Evolutionary conservation across 768 basidiomycete species (phyloP).

Genomic region (Psilocybe cubensis): DNA sequence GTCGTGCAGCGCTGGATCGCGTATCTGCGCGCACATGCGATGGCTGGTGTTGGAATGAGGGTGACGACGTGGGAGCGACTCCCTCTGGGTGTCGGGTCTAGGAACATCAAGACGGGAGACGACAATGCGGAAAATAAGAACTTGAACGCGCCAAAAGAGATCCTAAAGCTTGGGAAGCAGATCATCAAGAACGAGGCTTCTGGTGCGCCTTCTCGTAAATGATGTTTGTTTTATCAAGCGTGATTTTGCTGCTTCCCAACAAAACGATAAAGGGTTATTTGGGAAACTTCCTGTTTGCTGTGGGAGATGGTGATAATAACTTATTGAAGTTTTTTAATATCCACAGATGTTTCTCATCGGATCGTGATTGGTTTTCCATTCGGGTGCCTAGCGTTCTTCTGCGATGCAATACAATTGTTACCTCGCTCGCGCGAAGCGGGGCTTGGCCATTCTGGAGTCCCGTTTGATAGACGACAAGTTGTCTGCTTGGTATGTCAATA

Average conservation of each 20-base stretch:
- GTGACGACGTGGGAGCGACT: conserved; percentile 76
- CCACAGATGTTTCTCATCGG: background rate
- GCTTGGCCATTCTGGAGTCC: background rate
- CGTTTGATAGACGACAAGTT: background rate
- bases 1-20: conserved; percentile 80
- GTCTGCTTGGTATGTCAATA: background rate
- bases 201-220: background rate
- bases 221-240: background rate
- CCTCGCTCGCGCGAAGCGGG: too few species aligned
- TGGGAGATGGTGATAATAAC: background rate
- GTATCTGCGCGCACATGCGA: conserved; percentile 74
- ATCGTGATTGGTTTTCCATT: background rate
- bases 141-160: conserved; percentile 18
- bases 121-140: conserved; percentile 8
- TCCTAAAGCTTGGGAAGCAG: conserved; percentile 33
- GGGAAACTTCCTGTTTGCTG: background rate
- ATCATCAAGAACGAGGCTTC: conserved; percentile 29
- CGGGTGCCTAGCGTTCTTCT: background rate
- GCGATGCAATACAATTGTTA: background rate
- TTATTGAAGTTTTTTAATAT: background rate
- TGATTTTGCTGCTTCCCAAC: background rate
- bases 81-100: conserved; percentile 50
- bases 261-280: background rate
- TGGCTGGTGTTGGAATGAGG: conserved; percentile 89
- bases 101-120: background rate